Base-by-base conservation (phyloP, 805 yeast genomes). In the Yamadazyma scolyti region DNA sequence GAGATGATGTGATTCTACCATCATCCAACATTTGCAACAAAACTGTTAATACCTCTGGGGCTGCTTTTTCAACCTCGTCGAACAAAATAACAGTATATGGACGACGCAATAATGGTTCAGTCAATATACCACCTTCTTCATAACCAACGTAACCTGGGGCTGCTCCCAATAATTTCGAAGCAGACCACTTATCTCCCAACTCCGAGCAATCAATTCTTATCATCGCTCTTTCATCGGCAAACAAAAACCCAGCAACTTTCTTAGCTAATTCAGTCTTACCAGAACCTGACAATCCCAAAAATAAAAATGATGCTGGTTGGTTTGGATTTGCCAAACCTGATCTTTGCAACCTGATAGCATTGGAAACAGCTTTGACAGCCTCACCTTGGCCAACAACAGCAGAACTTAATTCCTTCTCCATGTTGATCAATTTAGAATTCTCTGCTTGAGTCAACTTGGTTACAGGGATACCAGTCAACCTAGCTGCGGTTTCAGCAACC, bases 201-300 rank as follows among this genome's bases (percentile, higher is more conserved):
- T 93, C 98, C 4, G 97, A 89, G 64, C 98, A 93, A 61, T 93
- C 98, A 43, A 93, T 88, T 65, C 98, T 81, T 54, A 93, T 84
- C 86, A 93, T 90, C 29, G 96, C 95, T 62, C 80, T 83, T 56
- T 90, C 97, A 55, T 93, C 97, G 31, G 95, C 85, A 65, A 93
- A 93, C 51, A 93, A 71, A 68, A 93, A 93, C 0, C 94, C 96
- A 8, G 98, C 97, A 16, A 93, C 74, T 51, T 89, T 93, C 75
- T 93, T 93, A 15, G 98, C 97, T 47, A 93, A 71, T 60, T 93
- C 97, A 6, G 98, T 93, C 72, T 93, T 93, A 75, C 98, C 98
- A 5, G 96, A 87, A 48, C 98, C 98, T 2, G 96, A 85, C 38
- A 90, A 74, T 38, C 98, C 98, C 40, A 94, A 68, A 73, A 93